Evolutionary conservation across 1,284 basidiomycete genomes (phyloP).

Genomic region (Earliella scabrosa): DNA sequence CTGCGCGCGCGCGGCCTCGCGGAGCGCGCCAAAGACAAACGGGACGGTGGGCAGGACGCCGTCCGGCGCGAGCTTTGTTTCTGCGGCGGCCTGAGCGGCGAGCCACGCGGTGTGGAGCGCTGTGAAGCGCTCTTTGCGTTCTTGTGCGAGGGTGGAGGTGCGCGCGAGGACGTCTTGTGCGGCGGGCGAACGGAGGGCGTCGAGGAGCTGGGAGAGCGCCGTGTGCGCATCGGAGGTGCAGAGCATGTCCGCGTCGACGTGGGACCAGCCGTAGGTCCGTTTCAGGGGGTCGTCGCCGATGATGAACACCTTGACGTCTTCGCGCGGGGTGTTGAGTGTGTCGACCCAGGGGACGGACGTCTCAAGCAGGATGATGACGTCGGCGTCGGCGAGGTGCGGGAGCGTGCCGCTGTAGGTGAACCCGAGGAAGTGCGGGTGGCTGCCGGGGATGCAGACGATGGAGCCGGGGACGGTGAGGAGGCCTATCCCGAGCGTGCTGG

Average conservation of each 20-base stretch:
- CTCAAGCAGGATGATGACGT: conserved; percentile 68
- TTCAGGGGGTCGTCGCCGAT: conserved; percentile 69
- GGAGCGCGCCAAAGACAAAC: conserved; percentile 22
- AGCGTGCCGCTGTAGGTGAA: conserved; percentile 49
- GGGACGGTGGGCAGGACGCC: conserved; percentile 37
- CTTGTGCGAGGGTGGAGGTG: conserved; percentile 10
- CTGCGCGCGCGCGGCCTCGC: conserved; percentile 15
- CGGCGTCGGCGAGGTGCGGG: conserved; percentile 53
- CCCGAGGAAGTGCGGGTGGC: conserved; percentile 57
- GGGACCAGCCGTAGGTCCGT: conserved; percentile 52
- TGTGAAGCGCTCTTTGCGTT: conserved; percentile 9
- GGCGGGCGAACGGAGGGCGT: conserved; percentile 7
- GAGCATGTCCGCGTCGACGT: conserved; percentile 58
- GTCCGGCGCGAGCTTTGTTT: conserved; percentile 28
- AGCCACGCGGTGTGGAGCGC: conserved; percentile 31
- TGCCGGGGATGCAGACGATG: conserved; percentile 56
- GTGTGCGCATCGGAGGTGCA: conserved; percentile 57
- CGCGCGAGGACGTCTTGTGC: neutral
- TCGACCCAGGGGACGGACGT: conserved; percentile 67
- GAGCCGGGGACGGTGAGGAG: conserved; percentile 56
- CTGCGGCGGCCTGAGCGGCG: conserved; percentile 28
- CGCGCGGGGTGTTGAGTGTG: conserved; percentile 45
- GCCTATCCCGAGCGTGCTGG: conserved; percentile 55
- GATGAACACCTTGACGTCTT: conserved; percentile 55
- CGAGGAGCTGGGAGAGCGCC: conserved; percentile 54